A percentile compares a stretch with the other conserved stretches of the same genome.
Conservation (phyloP, 148 eudicot genomes). For the Rheum nobile region DNA sequence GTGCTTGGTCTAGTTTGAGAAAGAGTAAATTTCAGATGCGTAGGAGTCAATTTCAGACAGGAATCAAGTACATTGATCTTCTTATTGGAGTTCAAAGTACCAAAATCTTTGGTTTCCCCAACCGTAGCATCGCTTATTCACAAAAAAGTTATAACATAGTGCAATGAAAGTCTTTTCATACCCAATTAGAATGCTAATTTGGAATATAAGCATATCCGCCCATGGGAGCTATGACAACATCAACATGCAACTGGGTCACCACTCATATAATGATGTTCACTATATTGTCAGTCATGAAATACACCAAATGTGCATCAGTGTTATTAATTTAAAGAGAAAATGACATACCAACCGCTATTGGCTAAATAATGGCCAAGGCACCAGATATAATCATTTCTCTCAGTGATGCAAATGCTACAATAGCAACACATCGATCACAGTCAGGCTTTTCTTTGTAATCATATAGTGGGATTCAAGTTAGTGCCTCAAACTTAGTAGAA, state of each 20-base stretch:
- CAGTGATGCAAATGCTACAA: conserved; percentile 91
- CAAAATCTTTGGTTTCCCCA: no score
- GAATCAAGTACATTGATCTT: no score
- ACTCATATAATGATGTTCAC: neutral
- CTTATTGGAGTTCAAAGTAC: no score
- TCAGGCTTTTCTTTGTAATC: conserved; percentile 97
- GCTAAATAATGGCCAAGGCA: conserved; percentile 83
- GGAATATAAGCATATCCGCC: neutral
- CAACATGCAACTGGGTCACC: neutral
- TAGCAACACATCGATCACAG: conserved; percentile 93
- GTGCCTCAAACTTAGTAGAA: neutral
- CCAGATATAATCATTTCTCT: conserved; percentile 95
- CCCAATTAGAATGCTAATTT: neutral
- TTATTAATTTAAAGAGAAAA: neutral
- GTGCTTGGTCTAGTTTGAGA: no score
- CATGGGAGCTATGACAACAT: neutral
- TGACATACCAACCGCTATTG: conserved; percentile 64
- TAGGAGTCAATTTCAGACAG: no score
- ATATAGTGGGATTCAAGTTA: conserved; percentile 25
- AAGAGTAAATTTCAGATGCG: no score
- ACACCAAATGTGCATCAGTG: neutral
- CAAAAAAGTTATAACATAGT: no score
- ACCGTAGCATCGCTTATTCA: no score
- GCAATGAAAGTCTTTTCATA: no score
- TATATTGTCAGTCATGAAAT: neutral